Percentiles rank a stretch among this genome's conserved stretches.
Conservation (phyloP, 2,329 filamentous ascomycete species). For the Penicillium sp. region DNA sequence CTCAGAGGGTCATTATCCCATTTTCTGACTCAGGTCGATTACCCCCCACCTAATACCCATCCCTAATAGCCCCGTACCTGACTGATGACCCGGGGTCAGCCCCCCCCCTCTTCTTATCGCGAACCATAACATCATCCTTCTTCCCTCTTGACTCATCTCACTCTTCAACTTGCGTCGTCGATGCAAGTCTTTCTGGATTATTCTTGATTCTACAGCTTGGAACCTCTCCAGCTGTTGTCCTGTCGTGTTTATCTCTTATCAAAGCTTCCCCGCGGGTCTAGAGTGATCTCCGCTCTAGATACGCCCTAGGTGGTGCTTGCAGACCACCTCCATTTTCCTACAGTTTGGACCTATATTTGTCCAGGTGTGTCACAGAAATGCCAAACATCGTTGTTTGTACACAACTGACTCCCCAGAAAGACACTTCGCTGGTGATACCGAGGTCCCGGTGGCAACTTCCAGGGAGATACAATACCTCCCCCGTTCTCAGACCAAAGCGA, state of each 20-base stretch:
- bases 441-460: conserved; percentile 1
- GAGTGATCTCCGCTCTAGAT: conserved; percentile 29
- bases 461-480: conserved; percentile 4
- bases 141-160: conserved; percentile 3
- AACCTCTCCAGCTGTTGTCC: conserved; percentile 23
- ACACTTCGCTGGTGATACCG: conserved; percentile 11
- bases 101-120: conserved; percentile 20
- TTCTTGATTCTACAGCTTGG: conserved; percentile 6
- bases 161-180: conserved; percentile 1
- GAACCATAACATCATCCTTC: conserved; percentile 10
- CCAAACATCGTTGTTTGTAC: neutral
- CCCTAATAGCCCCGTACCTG: conserved; percentile 12
- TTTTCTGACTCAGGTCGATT: conserved; percentile 24
- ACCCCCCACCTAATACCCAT: conserved; percentile 13
- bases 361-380: conserved; percentile 8
- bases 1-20: conserved; percentile 5
- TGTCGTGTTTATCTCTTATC: conserved; percentile 26
- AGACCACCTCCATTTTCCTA: neutral
- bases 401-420: conserved; percentile 5
- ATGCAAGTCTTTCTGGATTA: conserved; percentile 9
- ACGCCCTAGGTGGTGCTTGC: conserved; percentile 13
- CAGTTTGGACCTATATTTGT: neutral
- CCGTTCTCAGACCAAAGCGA: conserved; percentile 37
- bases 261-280: conserved; percentile 32
- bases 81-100: conserved; percentile 13